Evolutionary conservation across 441 rosid genomes (phyloP), one percentile per base, ranked within the genome.

Genomic region (Populus hybrid): DNA sequence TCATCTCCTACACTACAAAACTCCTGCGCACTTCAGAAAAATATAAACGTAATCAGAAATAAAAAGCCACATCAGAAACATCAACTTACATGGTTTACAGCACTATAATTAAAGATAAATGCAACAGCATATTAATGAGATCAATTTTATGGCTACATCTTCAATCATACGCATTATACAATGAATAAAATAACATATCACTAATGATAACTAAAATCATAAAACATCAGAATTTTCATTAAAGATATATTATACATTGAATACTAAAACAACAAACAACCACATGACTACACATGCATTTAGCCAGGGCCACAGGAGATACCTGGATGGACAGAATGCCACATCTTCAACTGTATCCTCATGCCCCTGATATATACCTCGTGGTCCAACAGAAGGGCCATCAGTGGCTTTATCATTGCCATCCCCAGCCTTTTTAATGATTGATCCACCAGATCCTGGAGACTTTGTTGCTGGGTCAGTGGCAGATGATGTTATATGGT

Each of bases 1-100:
- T 97, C 99, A 83, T 97, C 99, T 78, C 99, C 99, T 59, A 97
- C 99, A 59, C 99, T 97, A 84, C 98, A 93, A 82, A 97, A 97
- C 84, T 97, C 99, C 87, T 90, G 98, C 4, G 89, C 93, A 87
- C 99, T 97, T 80, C 82, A 87, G 71, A 14, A 77, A 73, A 66
- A 85, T 8, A 84, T 8, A 82, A 72, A n/a, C 16, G 5, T 81
- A 83, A 54, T 85, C 87, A 90, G 82, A 67, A 42, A 72, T 36
- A 73, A 32, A 72, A 72, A 24, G 14, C n/a, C 42, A 24, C 1
- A 54, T 18, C 14, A 67, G 6, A 76, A 77, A 21, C 24, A 64
- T 12, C 57, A 79, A 75, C 73, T 42, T 4, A 40, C 32, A 63
- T 67, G 11, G 32, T 42, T 18, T 1, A 18, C 35, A 46, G 18